Base-by-base conservation (phyloP, 176 grass and related monocot genomes). In the Carex kokanica region DNA sequence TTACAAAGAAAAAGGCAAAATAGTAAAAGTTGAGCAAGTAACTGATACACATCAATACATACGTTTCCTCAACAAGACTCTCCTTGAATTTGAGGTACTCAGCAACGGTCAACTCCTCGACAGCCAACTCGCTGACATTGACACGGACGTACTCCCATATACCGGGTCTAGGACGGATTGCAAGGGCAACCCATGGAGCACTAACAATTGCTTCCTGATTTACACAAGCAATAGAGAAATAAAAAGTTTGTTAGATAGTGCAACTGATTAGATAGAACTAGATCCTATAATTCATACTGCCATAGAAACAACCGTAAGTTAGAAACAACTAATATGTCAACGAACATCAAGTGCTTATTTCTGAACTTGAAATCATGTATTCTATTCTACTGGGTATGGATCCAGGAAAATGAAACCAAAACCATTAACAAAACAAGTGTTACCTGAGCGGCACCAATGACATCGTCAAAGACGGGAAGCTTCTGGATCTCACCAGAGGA, bases 81-180 rank as follows among this genome's bases (percentile, higher is more conserved):
- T 99, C 96, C 91, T 99, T 99, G 84, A 99, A 99, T 85, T 90
- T 84, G 47, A 99, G 80, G 91, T 99, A 99, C 84, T 99, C 96
- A 27, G 96, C 85, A 36, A 90, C 93, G 24, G 79, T 93, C 71
- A 99, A 74, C 78, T 99, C 91, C 77, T 95, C 93, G 2, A 99
- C 91, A 29, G 91, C 89, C 67, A 99, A 70, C 82, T 99, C 96
- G 15, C 86, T 99, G 11, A 99, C 93, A 77, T 99, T 95, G 79
- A 99, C 91, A 15, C 88, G 89, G n/a, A 99, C 88, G 83, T 99
- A 95, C 54, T 95, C 96, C 96, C 96, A 99, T 59, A 99, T 93
- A 84, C 96, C 96, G 66, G 96, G 96, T 79, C 96, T 95, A 27
- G 96, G 96, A 78, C 96, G 90, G 85, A 99, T 92, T 27, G 96